These are phyloP conservation scores for Astragalus glycyphyllos DNA, from an alignment of 306 rosid genomes.

Conservation along the genomic window DNA sequence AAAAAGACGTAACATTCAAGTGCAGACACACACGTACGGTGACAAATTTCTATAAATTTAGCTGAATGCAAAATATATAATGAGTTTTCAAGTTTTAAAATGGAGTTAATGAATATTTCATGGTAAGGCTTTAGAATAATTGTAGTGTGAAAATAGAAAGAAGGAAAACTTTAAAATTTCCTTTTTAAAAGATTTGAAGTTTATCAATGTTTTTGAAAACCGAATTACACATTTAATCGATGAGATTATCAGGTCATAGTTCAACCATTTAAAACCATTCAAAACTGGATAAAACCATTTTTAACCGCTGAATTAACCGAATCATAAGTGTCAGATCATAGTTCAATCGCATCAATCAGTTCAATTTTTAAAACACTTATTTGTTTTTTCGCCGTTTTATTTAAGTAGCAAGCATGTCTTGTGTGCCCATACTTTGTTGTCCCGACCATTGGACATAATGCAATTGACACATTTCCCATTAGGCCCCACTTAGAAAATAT, in stretches of 20 bases:
- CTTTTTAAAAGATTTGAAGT: too few relatives aligned
- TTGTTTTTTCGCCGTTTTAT: neutral
- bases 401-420: constrained; percentile 35
- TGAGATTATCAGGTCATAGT: too few relatives aligned
- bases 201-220: too few relatives aligned
- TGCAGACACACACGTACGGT: too few relatives aligned
- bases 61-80: neutral
- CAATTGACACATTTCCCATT: neutral
- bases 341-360: too few relatives aligned
- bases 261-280: too few relatives aligned
- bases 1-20: neutral
- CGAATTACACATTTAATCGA: too few relatives aligned
- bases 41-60: constrained; percentile 12
- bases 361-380: too few relatives aligned
- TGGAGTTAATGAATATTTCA: constrained; percentile 2
- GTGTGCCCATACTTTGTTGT: constrained; percentile 46
- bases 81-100: constrained; percentile 7
- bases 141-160: neutral
- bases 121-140: neutral
- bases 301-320: too few relatives aligned
- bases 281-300: too few relatives aligned
- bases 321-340: too few relatives aligned
- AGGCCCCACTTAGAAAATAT: neutral
- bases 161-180: too few relatives aligned
- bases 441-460: constrained; percentile 41